A percentile compares a stretch with the other conserved stretches of the same genome.
Conservation (phyloP, 1,284 basidiomycete species). For the Spongiforma sp. region DNA sequence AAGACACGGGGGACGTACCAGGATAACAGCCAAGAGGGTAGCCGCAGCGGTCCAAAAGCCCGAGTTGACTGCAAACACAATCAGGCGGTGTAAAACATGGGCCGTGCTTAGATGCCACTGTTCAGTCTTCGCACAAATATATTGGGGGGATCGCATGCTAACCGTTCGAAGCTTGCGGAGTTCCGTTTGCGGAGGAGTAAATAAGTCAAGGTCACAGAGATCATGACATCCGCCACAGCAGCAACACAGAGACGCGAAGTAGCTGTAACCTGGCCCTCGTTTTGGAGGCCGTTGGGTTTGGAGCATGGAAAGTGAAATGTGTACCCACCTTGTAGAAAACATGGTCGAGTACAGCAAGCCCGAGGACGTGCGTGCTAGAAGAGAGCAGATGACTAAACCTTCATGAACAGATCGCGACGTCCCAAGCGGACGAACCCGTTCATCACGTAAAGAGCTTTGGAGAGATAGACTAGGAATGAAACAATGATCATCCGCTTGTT, state of each 20-base stretch:
- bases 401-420: neutral
- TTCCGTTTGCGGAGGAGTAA: constrained; percentile 1
- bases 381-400: neutral
- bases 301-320: too few relatives aligned
- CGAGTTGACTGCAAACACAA: constrained; percentile 7
- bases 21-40: constrained; percentile 2
- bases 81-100: constrained; percentile 4
- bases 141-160: neutral
- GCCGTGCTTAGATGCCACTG: neutral
- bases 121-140: neutral
- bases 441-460: neutral
- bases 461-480: constrained; percentile 4
- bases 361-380: too few relatives aligned
- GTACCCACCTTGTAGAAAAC: too few relatives aligned
- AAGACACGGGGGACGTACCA: constrained; percentile 7
- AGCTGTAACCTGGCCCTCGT: neutral
- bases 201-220: constrained; percentile 1
- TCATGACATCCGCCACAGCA: neutral
- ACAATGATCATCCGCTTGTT: neutral
- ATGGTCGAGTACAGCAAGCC: too few relatives aligned
- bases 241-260: constrained; percentile 1
- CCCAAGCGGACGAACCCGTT: constrained; percentile 2
- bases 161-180: neutral
- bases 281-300: too few relatives aligned
- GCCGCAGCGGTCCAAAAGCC: constrained; percentile 13